Conservation (phyloP, 768 basidiomycete genomes). For the Xerocomus brunneocitrinus region DNA sequence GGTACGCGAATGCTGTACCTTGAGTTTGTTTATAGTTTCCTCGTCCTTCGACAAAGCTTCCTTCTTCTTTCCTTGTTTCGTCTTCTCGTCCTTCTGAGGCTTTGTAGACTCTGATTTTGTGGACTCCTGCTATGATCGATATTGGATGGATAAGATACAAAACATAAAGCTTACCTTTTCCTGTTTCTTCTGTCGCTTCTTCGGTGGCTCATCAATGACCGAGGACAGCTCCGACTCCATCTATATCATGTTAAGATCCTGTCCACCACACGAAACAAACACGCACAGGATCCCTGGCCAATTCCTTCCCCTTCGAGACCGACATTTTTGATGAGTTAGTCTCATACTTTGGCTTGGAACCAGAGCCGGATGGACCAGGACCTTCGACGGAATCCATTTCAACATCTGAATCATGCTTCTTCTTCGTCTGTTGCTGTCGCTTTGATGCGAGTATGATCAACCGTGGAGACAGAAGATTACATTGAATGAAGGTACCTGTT, state of each 20-base stretch:
- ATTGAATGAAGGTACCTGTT: conserved; percentile 6
- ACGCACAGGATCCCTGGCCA: conserved; percentile 20
- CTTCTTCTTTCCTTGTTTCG: conserved; percentile 28
- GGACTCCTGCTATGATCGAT: conserved; percentile 9
- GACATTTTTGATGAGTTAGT: conserved; percentile 4
- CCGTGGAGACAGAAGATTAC: neutral
- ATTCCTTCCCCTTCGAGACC: conserved; percentile 5
- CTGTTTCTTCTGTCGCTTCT: conserved; percentile 42
- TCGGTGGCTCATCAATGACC: conserved; percentile 52
- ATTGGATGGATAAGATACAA: neutral
- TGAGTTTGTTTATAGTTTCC: conserved; percentile 68
- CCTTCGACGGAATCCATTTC: conserved; percentile 4
- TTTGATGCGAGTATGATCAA: neutral
- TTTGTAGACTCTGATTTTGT: conserved; percentile 18
- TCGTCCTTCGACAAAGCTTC: conserved; percentile 52
- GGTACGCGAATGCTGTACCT: conserved; percentile 39
- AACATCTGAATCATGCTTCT: conserved; percentile 7
- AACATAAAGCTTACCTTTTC: conserved; percentile 27
- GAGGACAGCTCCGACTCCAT: conserved; percentile 51
- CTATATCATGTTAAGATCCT: conserved; percentile 23
- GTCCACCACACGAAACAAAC: neutral
- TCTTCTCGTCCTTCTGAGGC: conserved; percentile 25
- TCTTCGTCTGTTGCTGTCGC: neutral
- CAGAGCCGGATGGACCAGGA: conserved; percentile 13
- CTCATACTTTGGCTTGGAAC: neutral